Evolutionary conservation across 805 yeast species (phyloP), one percentile per base, ranked within the genome.

Genomic region (Lipomyces sp.): DNA sequence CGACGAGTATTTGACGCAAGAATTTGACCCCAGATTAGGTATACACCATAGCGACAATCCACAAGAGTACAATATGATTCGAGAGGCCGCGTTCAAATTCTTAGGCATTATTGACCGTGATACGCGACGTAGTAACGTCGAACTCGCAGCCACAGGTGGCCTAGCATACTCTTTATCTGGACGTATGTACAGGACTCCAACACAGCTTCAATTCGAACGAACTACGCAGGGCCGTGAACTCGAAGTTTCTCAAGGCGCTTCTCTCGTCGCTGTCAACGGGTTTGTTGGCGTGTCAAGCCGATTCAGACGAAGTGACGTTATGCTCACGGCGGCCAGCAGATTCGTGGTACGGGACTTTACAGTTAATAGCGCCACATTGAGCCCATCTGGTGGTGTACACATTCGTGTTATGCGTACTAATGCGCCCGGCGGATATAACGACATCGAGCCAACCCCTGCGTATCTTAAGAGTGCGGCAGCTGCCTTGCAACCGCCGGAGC

Each of bases 121-220:
- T 6, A 42, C 48, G 24, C 34, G 37, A 53, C 37, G 37, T 2
- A 32, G 15, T n/a, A 34, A n/a, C 18, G 56, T 11, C 34, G 37
- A 53, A 4, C 10, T 53, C 33, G 50, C 59, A 7, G 69, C 63
- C 15, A 42, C 67, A 32, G 70, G 66, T 18, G 70, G 70, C 15
- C 53, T 67, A 2, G 42, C 63, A 2, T 67, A 67, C 39, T 15
- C 67, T 10, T 60, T 67, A 3, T 51, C 57, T 24, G 69, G 69
- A 3, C 54, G 67, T 10, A 66, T 58, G 30, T 37, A 24, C 54
- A 68, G 59, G 18, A 67, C 71, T 18, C 71, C 71, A 13, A 67
- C 32, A 13, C 51, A 60, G 18, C 30, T 68, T 15, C 58, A 32
- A 11, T 37, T 39, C 37, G 35, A 35, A 24, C 55, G 33, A 13